Evolutionary conservation across 305 asterid species (phyloP).

Genomic region (Nicotiana rustica): DNA sequence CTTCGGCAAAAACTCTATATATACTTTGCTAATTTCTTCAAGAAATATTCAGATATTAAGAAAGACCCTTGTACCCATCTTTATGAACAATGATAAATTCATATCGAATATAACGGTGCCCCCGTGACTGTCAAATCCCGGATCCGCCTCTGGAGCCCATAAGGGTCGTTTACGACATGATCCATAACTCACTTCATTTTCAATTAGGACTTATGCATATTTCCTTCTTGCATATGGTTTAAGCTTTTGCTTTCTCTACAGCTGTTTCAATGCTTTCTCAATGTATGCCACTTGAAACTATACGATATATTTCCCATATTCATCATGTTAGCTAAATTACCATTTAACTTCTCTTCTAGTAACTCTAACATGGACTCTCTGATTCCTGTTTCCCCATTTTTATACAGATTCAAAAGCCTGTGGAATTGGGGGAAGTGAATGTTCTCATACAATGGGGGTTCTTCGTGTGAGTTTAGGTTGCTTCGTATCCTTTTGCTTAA

Average conservation of each 20-base stretch:
- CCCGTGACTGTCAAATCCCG: too few relatives aligned
- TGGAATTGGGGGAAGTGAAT: constrained; percentile 61
- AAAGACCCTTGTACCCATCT: too few relatives aligned
- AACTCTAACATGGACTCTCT: neutral
- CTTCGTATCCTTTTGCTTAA: constrained; percentile 69
- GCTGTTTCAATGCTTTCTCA: neutral
- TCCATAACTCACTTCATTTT: neutral
- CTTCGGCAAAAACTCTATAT: too few relatives aligned
- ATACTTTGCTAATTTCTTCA: too few relatives aligned
- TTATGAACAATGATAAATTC: too few relatives aligned
- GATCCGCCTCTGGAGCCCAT: neutral
- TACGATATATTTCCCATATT: neutral
- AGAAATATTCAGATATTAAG: too few relatives aligned
- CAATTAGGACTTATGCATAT: neutral
- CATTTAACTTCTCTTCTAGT: neutral
- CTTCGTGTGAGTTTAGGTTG: constrained; percentile 97
- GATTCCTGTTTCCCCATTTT: constrained; percentile 1
- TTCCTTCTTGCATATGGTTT: constrained; percentile 14
- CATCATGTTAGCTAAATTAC: neutral
- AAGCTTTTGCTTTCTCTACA: neutral
- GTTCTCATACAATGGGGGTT: constrained; percentile 88
- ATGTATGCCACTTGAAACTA: neutral
- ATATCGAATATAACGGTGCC: too few relatives aligned
- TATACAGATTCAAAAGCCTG: constrained; percentile 81
- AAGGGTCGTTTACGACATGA: neutral